Percentiles rank a stretch among this genome's conserved stretches.
These are phyloP conservation scores for Pisolithus thermaeus DNA, from an alignment of 1,284 basidiomycete species.

Conservation along the genomic window DNA sequence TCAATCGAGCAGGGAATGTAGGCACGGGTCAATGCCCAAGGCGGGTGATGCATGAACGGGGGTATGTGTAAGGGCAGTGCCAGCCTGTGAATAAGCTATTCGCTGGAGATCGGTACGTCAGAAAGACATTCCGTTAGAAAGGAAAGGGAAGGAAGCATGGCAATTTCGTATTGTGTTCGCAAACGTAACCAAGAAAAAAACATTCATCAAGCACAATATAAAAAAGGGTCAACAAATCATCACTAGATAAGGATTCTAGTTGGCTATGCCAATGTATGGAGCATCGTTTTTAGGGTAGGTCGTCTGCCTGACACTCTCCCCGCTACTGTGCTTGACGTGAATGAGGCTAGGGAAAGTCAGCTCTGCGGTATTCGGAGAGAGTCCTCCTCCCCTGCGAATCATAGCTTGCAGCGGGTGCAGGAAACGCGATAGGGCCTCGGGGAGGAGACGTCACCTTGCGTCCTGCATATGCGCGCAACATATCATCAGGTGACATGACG, in stretches of 20 bases:
- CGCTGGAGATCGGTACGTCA: no score
- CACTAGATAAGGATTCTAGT: background rate
- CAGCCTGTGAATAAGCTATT: no score
- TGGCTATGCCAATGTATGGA: background rate
- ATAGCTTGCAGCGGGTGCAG: conserved; percentile 20
- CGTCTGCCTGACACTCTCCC: background rate
- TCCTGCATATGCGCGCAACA: conserved; percentile 70
- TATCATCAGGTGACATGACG: conserved; percentile 63
- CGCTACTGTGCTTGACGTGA: conserved; percentile 9
- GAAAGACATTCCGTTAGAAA: no score
- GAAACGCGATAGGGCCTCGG: conserved; percentile 27
- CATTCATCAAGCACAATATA: no score
- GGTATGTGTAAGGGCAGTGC: no score
- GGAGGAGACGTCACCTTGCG: conserved; percentile 36
- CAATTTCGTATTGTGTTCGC: no score
- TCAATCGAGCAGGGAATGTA: no score
- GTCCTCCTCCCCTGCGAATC: conserved; percentile 25
- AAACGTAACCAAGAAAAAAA: no score
- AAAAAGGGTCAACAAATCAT: no score
- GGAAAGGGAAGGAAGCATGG: no score
- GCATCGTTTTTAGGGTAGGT: background rate
- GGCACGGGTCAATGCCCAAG: no score
- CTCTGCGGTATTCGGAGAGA: conserved; percentile 20
- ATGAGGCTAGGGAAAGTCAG: background rate
- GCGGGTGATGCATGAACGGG: no score